Evolutionary conservation across 148 eudicot species (phyloP).

Genomic region (Pharnaceum exiguum): DNA sequence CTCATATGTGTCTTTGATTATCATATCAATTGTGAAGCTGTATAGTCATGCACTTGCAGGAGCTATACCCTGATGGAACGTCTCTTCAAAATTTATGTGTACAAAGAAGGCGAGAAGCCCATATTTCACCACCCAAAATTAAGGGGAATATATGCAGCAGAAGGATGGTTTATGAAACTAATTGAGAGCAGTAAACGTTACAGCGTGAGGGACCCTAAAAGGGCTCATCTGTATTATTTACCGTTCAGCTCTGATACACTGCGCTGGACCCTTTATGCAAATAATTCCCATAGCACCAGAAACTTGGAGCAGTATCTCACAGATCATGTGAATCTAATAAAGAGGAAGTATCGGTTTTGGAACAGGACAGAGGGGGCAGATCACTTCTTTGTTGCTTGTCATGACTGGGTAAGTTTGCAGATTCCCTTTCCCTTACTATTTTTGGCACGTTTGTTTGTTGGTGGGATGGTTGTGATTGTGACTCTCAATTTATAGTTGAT

Average conservation of each 20-base stretch:
- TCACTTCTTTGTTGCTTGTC: conserved; percentile 83
- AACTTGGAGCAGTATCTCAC: conserved; percentile 44
- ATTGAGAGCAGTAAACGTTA: conserved; percentile 48
- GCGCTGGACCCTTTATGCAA: conserved; percentile 29
- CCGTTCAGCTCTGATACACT: conserved; percentile 57
- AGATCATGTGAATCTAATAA: conserved; percentile 42
- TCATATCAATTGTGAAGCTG: not conserved
- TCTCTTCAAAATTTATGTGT: conserved; percentile 54
- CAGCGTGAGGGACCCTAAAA: conserved; percentile 53
- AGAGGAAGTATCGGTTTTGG: conserved; percentile 58
- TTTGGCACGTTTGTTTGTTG: not conserved
- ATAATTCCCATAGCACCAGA: conserved; percentile 26
- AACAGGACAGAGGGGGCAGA: conserved; percentile 60
- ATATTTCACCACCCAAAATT: conserved; percentile 63
- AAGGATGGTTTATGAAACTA: conserved; percentile 87
- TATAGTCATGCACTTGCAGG: conserved; percentile 30
- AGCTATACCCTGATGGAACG: conserved; percentile 72
- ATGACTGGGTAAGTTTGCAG: conserved; percentile 71
- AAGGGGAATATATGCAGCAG: conserved; percentile 72
- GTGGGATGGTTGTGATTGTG: not conserved
- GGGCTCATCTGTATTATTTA: conserved; percentile 74
- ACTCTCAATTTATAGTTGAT: not conserved
- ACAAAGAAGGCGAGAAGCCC: conserved; percentile 77
- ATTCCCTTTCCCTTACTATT: not conserved
- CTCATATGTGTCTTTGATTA: no score